Evolutionary conservation across 495 filamentous ascomycete species (phyloP).

Genomic region (Penicillium fimorum): DNA sequence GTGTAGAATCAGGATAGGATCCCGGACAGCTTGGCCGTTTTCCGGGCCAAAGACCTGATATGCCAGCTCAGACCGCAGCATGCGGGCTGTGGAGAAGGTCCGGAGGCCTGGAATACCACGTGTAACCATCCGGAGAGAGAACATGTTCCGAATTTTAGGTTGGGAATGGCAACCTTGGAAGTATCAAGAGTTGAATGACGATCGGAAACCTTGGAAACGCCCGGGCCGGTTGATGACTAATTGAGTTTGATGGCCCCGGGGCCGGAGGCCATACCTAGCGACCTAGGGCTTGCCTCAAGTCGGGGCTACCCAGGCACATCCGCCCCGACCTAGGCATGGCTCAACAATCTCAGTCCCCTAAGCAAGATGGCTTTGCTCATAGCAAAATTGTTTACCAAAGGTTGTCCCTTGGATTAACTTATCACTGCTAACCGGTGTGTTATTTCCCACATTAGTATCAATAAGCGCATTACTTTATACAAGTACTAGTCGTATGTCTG

Average conservation of each 20-base stretch:
- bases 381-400: not conserved
- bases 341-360: not conserved
- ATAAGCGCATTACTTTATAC: no score
- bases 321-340: no score
- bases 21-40: slow-evolving; percentile 33
- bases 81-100: slow-evolving; percentile 37
- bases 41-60: slow-evolving; percentile 46
- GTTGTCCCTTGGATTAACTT: no score
- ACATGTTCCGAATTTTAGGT: slow-evolving; percentile 11
- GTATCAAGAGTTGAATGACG: no score
- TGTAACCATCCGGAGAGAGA: slow-evolving; percentile 22
- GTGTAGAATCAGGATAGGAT: slow-evolving; percentile 86
- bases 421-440: not conserved
- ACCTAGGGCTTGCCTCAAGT: no score
- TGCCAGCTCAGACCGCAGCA: slow-evolving; percentile 33
- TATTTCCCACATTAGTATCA: not conserved
- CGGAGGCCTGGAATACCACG: slow-evolving; percentile 24
- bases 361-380: not conserved
- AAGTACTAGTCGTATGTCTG: no score
- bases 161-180: no score
- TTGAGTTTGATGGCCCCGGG: no score
- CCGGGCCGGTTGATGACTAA: no score
- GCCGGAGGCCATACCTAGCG: no score
- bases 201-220: no score
- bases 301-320: no score